Evolutionary conservation across 2,329 filamentous ascomycete species (phyloP).

Genomic region (Arthrobotrys conoides): DNA sequence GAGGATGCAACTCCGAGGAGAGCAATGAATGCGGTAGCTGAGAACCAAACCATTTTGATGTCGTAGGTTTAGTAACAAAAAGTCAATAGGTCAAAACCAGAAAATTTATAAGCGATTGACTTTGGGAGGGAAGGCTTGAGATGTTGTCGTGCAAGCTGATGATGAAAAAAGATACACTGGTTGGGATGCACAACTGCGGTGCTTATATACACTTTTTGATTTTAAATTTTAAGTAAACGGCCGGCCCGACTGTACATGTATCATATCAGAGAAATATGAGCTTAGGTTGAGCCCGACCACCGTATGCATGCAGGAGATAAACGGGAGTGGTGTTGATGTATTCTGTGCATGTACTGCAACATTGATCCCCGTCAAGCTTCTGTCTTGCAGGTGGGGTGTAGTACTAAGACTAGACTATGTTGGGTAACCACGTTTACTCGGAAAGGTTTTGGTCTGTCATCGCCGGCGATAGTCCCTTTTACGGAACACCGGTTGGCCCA

Average conservation of each 20-base stretch:
- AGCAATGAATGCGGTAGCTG: conserved; percentile 20
- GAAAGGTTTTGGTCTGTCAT: background rate
- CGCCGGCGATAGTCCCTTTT: background rate
- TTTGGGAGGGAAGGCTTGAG: background rate
- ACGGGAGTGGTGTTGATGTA: background rate
- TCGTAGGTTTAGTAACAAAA: background rate
- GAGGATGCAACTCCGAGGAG: conserved; percentile 23
- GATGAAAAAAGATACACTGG: background rate
- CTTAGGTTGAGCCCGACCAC: too few species aligned
- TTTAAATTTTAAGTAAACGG: too few species aligned
- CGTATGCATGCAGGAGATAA: background rate
- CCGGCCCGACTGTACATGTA: too few species aligned
- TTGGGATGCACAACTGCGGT: background rate
- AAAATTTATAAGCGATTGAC: conserved; percentile 20
- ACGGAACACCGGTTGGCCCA: background rate
- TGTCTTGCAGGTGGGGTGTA: background rate
- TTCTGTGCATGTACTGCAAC: conserved; percentile 8
- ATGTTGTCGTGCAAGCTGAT: background rate
- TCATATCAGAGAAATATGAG: too few species aligned
- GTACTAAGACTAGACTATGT: conserved; percentile 1
- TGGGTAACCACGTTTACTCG: background rate
- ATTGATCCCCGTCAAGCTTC: background rate
- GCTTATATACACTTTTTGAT: background rate
- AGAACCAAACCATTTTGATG: conserved; percentile 39
- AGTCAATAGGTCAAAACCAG: background rate